These are phyloP conservation scores for Chlorella sp. DNA, from an alignment of 139 green algal genomes.

Conservation along the genomic window DNA sequence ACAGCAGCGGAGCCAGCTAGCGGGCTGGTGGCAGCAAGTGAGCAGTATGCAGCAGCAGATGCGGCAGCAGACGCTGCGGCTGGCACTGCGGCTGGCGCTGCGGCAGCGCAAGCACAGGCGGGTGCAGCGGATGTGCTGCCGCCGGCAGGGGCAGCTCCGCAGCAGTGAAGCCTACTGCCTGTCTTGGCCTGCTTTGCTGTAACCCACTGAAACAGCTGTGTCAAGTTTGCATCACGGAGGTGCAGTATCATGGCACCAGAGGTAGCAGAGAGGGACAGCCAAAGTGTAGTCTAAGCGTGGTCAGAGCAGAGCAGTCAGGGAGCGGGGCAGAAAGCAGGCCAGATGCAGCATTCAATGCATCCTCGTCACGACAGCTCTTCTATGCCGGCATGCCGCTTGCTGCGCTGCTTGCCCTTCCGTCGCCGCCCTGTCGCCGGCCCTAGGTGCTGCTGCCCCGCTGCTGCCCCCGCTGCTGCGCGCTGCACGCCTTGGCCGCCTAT, in stretches of 20 bases:
- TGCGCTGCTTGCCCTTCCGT: neutral
- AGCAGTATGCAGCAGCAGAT: neutral
- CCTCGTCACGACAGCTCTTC: constrained; percentile 11
- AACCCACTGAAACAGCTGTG: neutral
- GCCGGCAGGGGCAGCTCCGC: too few species aligned
- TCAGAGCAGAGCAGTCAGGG: neutral
- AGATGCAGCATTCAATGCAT: too few species aligned
- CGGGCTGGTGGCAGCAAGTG: neutral
- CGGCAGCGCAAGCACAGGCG: too few species aligned
- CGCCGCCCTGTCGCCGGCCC: neutral
- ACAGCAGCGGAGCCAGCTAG: neutral
- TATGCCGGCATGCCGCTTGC: constrained; percentile 17
- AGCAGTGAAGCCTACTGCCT: too few species aligned
- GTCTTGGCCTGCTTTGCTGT: too few species aligned
- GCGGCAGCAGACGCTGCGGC: neutral
- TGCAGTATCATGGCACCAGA: neutral
- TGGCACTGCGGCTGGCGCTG: neutral
- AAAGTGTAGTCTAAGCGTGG: neutral
- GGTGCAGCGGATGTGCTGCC: too few species aligned
- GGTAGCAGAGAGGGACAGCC: neutral
- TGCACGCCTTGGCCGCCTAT: neutral
- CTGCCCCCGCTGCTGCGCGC: neutral
- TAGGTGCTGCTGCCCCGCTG: neutral
- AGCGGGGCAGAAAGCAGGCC: neutral
- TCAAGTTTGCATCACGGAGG: neutral